These are phyloP conservation scores for Wickerhamomyces sydowiorum DNA, from an alignment of 805 yeast species.

Conservation along the genomic window DNA sequence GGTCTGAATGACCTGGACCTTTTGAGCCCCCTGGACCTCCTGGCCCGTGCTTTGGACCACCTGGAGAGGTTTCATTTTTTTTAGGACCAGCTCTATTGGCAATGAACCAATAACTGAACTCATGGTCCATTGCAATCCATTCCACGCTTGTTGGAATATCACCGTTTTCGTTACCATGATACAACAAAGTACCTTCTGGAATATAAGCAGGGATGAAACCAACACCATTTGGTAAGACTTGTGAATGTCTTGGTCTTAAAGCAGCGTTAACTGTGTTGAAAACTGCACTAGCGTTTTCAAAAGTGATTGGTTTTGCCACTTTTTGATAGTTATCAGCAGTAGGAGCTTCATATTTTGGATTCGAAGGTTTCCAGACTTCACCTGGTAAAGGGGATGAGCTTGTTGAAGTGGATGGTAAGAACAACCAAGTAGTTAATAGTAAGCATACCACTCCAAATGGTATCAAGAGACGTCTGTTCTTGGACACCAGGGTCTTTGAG, in stretches of 20 bases:
- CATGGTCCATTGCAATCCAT: conserved; percentile 63
- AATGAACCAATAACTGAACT: conserved; percentile 50
- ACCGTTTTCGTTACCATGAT: conserved; percentile 43
- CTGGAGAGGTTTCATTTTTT: conserved; percentile 3
- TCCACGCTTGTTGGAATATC: conserved; percentile 42
- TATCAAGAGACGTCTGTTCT: neutral
- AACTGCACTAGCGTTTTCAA: conserved; percentile 46
- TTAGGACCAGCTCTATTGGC: conserved; percentile 13
- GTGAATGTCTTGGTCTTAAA: conserved; percentile 43
- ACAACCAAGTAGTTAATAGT: neutral
- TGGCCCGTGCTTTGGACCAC: too few species aligned
- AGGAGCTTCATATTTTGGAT: neutral
- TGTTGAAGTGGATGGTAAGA: neutral
- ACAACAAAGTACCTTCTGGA: conserved; percentile 52
- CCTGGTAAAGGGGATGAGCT: too few species aligned
- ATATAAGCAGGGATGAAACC: conserved; percentile 54
- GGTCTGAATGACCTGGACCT: neutral
- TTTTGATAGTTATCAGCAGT: neutral
- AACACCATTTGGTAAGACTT: conserved; percentile 51
- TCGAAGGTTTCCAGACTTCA: neutral
- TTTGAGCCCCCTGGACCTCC: neutral
- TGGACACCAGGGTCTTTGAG: neutral
- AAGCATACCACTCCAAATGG: neutral
- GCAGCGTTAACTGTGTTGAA: conserved; percentile 52
- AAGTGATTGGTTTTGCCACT: conserved; percentile 26